Evolutionary conservation across 2,329 filamentous ascomycete genomes (phyloP), one percentile per base, ranked within the genome.

Genomic region (Sphaceloma murrayae): DNA sequence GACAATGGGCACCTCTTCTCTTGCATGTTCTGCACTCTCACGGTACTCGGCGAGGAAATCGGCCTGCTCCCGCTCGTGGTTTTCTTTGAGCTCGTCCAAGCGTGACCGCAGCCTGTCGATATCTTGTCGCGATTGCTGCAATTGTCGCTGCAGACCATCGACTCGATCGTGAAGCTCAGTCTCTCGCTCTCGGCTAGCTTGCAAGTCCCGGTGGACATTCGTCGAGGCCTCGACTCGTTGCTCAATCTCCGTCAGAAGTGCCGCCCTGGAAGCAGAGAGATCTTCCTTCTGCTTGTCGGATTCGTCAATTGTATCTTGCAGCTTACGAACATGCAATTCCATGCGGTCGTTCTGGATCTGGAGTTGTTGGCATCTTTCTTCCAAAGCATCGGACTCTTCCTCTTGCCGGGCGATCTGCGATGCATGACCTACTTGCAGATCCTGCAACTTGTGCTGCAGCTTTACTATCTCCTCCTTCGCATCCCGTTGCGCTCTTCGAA

Each of bases 351-450:
- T n/a, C n/a, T n/a, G n/a, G n/a, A n/a, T n/a, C n/a, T n/a, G n/a
- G n/a, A 46, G 53, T 11, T 44, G 34, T 31, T 52, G 51, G 3
- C 66, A 45, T 18, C 62, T 52, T 33, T 64, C 58, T 18, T 67
- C 60, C 9, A 66, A 51, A 30, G 65, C 62, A 18, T 68, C 66
- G 3, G 69, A 44, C 4, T 59, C 56, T 45, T 72, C 68, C 22
- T 70, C 64, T 46, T 65, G 68, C 14, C 62, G 63, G 1, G 66
- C 66, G 3, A 66, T 46, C 5, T 55, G 61, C 29, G 67, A 62
- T 16, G 65, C 59, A 17, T 66, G 55, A 22, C 65, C 62, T 3
- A 73, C 49, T 33, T 75, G 66, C 4, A 59, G 55, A 24, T 66
- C 64, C 5, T 69, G 64, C 38, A 62, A 67, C 13, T 62, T 62